A percentile compares a stretch with the other conserved stretches of the same genome.
Conservation (phyloP, 192 early-diverging fungal species). For the Coemansia sp. region DNA sequence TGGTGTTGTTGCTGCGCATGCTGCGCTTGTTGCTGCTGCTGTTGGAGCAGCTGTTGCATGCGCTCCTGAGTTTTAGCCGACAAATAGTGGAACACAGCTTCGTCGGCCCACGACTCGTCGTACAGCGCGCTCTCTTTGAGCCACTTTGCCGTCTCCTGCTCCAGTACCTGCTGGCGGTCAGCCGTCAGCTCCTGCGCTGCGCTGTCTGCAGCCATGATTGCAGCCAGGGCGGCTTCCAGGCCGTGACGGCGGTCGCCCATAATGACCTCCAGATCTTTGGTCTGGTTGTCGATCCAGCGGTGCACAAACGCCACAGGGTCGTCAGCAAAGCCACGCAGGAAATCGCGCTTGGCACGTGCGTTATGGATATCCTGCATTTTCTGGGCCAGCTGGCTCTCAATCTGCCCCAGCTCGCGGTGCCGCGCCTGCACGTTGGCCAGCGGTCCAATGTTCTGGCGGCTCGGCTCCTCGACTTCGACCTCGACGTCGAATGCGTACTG, state of each 20-base stretch:
- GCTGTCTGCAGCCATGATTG: conserved; percentile 45
- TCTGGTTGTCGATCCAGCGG: conserved; percentile 91
- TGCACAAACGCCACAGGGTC: conserved; percentile 89
- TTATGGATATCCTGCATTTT: conserved; percentile 84
- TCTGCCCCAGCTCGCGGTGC: conserved; percentile 56
- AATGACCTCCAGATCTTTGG: conserved; percentile 84
- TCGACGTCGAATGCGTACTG: conserved; percentile 88
- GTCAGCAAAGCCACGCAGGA: conserved; percentile 81
- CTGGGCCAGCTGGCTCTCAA: conserved; percentile 64
- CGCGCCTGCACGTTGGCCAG: conserved; percentile 51
- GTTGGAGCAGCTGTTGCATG: conserved; percentile 52
- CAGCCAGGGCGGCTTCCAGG: conserved; percentile 45
- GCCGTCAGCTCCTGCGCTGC: conserved; percentile 24
- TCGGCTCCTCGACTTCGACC: conserved; percentile 80
- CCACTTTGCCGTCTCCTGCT: conserved; percentile 45
- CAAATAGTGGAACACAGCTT: conserved; percentile 90
- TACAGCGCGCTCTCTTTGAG: conserved; percentile 54
- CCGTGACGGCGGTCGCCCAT: conserved; percentile 47
- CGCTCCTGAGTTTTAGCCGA: conserved; percentile 61
- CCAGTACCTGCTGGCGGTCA: conserved; percentile 34
- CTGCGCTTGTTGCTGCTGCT: conserved; percentile 29
- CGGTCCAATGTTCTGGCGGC: conserved; percentile 60
- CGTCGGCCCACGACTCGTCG: conserved; percentile 70
- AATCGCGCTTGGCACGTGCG: conserved; percentile 88
- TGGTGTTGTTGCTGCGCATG: conserved; percentile 13